Evolutionary conservation across 106 monocot species (phyloP).

Genomic region (Phalaenopsis equestris): DNA sequence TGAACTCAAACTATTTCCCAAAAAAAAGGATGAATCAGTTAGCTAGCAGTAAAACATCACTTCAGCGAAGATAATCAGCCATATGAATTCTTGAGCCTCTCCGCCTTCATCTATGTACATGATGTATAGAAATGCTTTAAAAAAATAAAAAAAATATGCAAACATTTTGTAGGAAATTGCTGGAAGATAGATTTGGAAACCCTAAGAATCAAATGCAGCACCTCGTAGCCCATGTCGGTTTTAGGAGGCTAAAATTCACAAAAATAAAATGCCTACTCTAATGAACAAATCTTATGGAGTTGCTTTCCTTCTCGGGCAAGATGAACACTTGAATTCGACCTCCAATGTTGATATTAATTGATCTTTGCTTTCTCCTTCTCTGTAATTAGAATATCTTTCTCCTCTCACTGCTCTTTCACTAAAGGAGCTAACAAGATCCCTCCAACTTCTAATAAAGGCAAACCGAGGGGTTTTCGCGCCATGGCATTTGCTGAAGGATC

Average conservation of each 20-base stretch:
- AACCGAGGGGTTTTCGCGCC: too few species aligned
- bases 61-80: not conserved
- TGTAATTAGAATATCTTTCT: too few species aligned
- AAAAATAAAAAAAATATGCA: constrained; percentile 5
- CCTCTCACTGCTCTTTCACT: too few species aligned
- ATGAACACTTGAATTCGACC: too few species aligned
- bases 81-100: constrained; percentile 86
- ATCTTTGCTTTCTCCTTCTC: too few species aligned
- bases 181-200: not conserved
- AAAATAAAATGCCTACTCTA: not conserved
- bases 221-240: constrained; percentile 28
- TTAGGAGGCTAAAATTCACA: not conserved
- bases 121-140: not conserved
- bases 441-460: too few species aligned
- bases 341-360: too few species aligned
- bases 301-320: too few species aligned
- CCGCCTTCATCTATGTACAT: constrained; percentile 88
- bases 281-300: not conserved
- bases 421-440: too few species aligned
- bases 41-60: not conserved
- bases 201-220: not conserved
- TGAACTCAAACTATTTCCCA: not conserved
- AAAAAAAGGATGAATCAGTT: not conserved
- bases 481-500: too few species aligned
- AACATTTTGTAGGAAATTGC: not conserved